Percentiles rank a stretch among this genome's conserved stretches.
phyloP scores from a whole-genome alignment of 2,329 filamentous ascomycete species.

The Aspergillus floridensis region DNA sequence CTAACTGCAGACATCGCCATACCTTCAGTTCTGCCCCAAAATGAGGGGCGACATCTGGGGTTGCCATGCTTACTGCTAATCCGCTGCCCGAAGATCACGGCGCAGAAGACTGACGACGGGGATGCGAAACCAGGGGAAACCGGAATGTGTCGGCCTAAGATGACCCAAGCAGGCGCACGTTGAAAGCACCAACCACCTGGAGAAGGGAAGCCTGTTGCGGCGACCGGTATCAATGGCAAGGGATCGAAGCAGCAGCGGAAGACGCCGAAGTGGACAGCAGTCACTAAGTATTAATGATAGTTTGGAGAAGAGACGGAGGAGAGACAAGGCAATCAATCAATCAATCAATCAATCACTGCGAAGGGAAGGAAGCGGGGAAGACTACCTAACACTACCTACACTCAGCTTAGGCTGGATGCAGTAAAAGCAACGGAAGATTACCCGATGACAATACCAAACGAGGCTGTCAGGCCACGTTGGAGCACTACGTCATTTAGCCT shows the following conservation, averaged over 20 bases:
- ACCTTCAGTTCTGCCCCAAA: conserved; percentile 96
- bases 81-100: conserved; percentile 15
- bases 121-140: conserved; percentile 2
- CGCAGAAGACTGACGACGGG: conserved; percentile 24
- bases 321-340: not conserved
- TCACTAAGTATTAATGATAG: conserved; percentile 1
- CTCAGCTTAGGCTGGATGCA: not conserved
- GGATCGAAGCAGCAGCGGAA: not conserved
- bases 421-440: not conserved
- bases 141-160: conserved; percentile 2
- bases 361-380: conserved; percentile 26
- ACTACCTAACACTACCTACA: no score
- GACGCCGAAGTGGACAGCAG: not conserved
- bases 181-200: not conserved
- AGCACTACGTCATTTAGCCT: conserved; percentile 10
- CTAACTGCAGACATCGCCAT: conserved; percentile 13
- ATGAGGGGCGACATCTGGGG: conserved; percentile 76
- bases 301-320: not conserved
- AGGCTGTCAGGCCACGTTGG: conserved; percentile 19
- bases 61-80: conserved; percentile 61
- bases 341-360: not conserved
- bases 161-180: not conserved
- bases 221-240: not conserved
- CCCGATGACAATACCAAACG: conserved; percentile 30
- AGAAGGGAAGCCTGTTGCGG: not conserved